Base-by-base conservation (phyloP, 2,329 filamentous ascomycete genomes). In the Colletotrichum somersetense region DNA sequence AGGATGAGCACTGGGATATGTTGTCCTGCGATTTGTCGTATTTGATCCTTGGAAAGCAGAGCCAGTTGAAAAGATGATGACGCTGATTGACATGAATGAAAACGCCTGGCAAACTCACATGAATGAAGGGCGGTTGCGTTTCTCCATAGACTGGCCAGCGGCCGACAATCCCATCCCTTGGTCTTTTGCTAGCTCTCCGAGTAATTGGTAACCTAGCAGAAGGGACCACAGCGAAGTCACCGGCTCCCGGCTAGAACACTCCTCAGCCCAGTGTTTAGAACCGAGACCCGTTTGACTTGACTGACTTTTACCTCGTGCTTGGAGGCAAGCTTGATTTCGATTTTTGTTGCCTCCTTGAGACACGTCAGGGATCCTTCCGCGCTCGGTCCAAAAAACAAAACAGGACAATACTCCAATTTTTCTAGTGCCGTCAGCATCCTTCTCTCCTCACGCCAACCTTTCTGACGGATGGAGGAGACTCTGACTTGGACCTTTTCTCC, bases 371-470 rank as follows among this genome's bases (percentile, higher is more conserved):
- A 26, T 33, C 18, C 48, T 30, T 63, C 48, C 46, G 26, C 26
- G 26, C 53, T 42, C 46, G 53, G 66, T 35, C 14, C 44, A 48
- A 20, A 53, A 48, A 58, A 63, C 30, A 63, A 23, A 8, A 5
- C n/a, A n/a, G 14, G 26, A 33, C 12, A 33, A 11, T 33, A 38
- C 53, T 68, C 66, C 58, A 64, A 5, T 59, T 23, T 38, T 33
- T 38, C 44, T 58, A 52, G 56, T 52, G 57, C 44, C n/a, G 69
- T 71, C 69, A 71, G 65, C 58, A 71, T 71, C 65, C 44, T 68
- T 40, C 58, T 68, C 44, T 38, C 52, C 58, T 42, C 57, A 53
- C 33, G 3, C 58, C 63, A 63, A 58, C 42, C n/a, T 40, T 52
- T 59, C 35, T 42, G 35, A n/a, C 42, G 8, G 20, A 42, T 6